phyloP scores from a whole-genome alignment of 106 monocot species.

The Phalaenopsis equestris region DNA sequence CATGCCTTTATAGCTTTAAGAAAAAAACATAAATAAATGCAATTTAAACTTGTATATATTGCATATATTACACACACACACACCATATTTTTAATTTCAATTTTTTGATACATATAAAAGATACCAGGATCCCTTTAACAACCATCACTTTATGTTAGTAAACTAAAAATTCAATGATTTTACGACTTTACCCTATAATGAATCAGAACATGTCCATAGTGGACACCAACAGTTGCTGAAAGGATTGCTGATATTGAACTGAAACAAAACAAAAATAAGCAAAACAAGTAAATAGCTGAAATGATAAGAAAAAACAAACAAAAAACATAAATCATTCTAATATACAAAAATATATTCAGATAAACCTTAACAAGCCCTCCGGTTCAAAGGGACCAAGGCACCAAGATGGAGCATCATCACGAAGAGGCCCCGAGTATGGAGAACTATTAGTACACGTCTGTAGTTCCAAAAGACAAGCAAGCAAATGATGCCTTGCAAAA shows the following conservation, averaged over 20 bases:
- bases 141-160: too few species aligned
- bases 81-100: too few species aligned
- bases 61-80: too few species aligned
- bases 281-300: neutral
- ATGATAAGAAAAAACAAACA: neutral
- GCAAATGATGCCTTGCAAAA: neutral
- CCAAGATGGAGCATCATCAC: conserved; percentile 50
- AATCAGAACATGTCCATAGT: conserved; percentile 50
- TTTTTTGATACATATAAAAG: too few species aligned
- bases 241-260: conserved; percentile 46
- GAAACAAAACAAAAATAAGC: neutral
- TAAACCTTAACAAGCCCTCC: conserved; percentile 71
- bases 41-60: too few species aligned
- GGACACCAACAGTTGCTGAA: conserved; percentile 41
- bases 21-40: too few species aligned
- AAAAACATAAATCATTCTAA: neutral
- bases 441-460: conserved; percentile 54
- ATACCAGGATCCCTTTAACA: too few species aligned
- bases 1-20: too few species aligned
- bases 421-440: conserved; percentile 43
- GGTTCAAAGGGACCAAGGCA: conserved; percentile 84
- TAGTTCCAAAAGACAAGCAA: neutral
- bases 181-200: conserved; percentile 31
- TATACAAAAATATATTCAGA: neutral
- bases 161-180: too few species aligned